Percentiles rank a stretch among this genome's conserved stretches.
Evolutionary conservation across 257 asterid species (phyloP).

Genomic region (Gentiana macrophylla): DNA sequence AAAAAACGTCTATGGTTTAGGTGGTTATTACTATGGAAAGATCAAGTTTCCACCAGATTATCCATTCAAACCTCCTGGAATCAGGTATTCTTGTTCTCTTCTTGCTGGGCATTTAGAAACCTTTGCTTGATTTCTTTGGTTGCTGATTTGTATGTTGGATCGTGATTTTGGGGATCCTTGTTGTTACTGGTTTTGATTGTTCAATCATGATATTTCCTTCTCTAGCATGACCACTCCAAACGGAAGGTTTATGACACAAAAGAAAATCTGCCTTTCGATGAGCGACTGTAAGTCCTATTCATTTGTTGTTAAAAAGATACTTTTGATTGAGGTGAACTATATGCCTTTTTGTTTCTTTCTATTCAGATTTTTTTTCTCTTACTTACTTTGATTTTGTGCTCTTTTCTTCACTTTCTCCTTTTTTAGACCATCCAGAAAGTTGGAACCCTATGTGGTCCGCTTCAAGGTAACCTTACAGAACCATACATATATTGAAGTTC

Average conservation of each 20-base stretch:
- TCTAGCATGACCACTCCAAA: no score
- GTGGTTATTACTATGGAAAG: slow-evolving; percentile 61
- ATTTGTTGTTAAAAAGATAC: neutral
- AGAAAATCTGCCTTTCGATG: slow-evolving; percentile 93
- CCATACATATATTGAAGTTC: neutral
- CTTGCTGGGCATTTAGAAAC: no score
- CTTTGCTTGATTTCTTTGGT: neutral
- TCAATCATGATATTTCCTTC: no score
- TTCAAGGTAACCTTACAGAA: slow-evolving; percentile 23
- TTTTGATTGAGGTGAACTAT: no score
- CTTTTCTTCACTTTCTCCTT: neutral
- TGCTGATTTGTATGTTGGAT: slow-evolving; percentile 6
- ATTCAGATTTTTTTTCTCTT: neutral
- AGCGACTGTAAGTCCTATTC: slow-evolving; percentile 38
- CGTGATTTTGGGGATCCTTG: no score
- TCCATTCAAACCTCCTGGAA: slow-evolving; percentile 61
- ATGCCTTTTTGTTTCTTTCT: slow-evolving; percentile 1
- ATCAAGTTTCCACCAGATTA: slow-evolving; percentile 95
- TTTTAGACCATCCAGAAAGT: slow-evolving; percentile 43
- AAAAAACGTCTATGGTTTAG: no score
- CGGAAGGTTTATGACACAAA: slow-evolving; percentile 30
- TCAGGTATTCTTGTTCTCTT: no score
- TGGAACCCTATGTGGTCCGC: slow-evolving; percentile 59
- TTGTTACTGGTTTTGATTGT: no score
- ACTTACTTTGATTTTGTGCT: neutral